Percentiles rank a stretch among this genome's conserved stretches.
phyloP scores from a whole-genome alignment of 176 grass and related monocot species.

The Lolium rigidum region DNA sequence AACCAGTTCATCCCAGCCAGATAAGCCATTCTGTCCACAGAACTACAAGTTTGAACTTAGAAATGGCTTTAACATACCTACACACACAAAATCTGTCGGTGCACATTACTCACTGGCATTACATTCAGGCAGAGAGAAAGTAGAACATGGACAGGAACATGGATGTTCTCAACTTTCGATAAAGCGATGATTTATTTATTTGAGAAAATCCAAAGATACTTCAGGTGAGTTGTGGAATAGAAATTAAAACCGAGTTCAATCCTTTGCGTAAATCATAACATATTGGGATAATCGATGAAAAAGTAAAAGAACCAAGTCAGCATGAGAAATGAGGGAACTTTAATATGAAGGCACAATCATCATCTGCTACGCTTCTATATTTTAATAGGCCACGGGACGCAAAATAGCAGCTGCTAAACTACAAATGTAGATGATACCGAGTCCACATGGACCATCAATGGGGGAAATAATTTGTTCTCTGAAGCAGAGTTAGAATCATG shows the following conservation, averaged over 20 bases:
- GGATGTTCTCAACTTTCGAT: background rate
- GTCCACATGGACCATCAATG: background rate
- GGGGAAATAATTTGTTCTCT: background rate
- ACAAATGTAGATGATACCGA: constrained; percentile 24
- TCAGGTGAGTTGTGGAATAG: background rate
- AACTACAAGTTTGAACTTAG: constrained; percentile 6
- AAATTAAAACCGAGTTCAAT: background rate
- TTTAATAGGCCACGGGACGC: background rate
- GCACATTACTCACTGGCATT: constrained; percentile 15
- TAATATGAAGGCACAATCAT: background rate
- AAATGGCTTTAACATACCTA: background rate
- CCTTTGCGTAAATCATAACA: background rate
- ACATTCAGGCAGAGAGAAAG: background rate
- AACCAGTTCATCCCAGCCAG: background rate
- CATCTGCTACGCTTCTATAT: background rate
- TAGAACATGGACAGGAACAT: background rate
- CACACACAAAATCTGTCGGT: background rate
- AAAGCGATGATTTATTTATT: background rate
- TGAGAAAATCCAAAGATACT: background rate
- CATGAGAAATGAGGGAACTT: background rate
- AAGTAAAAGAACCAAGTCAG: background rate
- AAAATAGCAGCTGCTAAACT: constrained; percentile 9
- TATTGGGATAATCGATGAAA: background rate
- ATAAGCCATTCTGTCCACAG: background rate
- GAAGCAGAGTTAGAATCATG: constrained; percentile 27